Evolutionary conservation across 2,329 filamentous ascomycete species (phyloP), one percentile per base, ranked within the genome.

Genomic region (Colletotrichum lentis): DNA sequence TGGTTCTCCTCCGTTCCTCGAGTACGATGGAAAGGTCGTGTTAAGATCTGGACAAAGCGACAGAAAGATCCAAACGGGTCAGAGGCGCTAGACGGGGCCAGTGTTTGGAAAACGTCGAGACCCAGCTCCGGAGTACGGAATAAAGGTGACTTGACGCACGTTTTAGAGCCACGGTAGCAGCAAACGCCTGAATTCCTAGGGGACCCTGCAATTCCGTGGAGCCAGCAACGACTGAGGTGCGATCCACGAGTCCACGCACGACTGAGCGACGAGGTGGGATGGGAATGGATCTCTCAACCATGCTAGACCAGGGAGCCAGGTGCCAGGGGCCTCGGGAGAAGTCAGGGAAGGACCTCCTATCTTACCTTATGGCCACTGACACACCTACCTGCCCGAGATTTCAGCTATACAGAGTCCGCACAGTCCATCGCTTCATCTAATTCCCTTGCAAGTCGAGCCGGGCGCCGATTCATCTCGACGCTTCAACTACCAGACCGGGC

Each of bases 61-160:
- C 24, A 49, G n/a, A n/a, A 24, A 20, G 31, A 49, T 24, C 14
- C 31, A 22, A 59, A 65, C 62, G 43, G 49, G 55, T 55, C 35
- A 54, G 47, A 55, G 52, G 31, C 52, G 31, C 65, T 68, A 59
- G 65, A 52, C 55, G 37, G 50, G 55, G 66, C 66, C 50, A 61
- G 62, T 69, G 66, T 69, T 69, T 69, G 55, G 53, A 47, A 66
- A 56, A 46, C 62, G 66, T 55, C 55, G 52, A 65, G 62, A 69
- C 49, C 56, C 55, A 60, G 62, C 56, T 37, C 55, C 55, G 43
- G 43, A 54, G 55, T 60, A 61, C 49, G 66, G 55, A 27, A 65
- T 60, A 66, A 56, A 61, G 66, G 37, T 46, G 37, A 56, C 66
- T 69, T 69, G 62, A 69, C 50, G 66, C 62, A 66, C 39, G 62